Evolutionary conservation across 306 rosid species (phyloP), one percentile per base, ranked within the genome.

Genomic region (Vachellia pachyceras): DNA sequence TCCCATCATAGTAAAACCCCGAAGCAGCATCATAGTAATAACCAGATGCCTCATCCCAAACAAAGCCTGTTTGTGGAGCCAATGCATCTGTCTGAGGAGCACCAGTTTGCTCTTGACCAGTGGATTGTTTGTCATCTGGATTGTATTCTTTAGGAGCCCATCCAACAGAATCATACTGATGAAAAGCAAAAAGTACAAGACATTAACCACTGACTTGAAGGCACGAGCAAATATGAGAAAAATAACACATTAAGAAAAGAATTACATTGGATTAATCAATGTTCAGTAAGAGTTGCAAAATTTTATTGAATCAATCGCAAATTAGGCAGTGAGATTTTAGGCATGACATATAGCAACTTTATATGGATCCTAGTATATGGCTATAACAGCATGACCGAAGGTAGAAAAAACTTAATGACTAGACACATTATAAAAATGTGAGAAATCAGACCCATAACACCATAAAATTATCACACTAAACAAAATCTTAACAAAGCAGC

Each of bases 101-200:
- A 17, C 91, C 87, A 78, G 71, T 81, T 85, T 85, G 95, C 72
- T 73, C 95, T 44, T 80, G 86, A 74, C 91, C 91, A 69, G 77
- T 66, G 69, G 94, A 82, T 80, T 84, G 94, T 77, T 91, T 95
- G 84, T 93, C 93, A 69, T 93, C 94, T 10, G 98, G 91, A 80
- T 95, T 91, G 81, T 93, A 95, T 83, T 95, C 99, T 82, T 93
- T 95, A 79, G 99, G 99, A 69, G 98, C 94, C 99, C 99, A 95
- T 85, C 99, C 99, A 69, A 87, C 92, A 76, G 98, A 88, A 82
- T 95, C 99, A 84, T 95, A 95, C 99, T 95, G 86, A 70, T 80
- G 57, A 73, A 77, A 4, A 3, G 22, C 57, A 8, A 69, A 74
- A 75, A 29, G 73, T 36, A 77, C 65, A 72, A 52, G 15, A 69